Evolutionary conservation across 2,329 filamentous ascomycete genomes (phyloP), one percentile per base, ranked within the genome.

Genomic region (Pseudogymnoascus sp.): DNA sequence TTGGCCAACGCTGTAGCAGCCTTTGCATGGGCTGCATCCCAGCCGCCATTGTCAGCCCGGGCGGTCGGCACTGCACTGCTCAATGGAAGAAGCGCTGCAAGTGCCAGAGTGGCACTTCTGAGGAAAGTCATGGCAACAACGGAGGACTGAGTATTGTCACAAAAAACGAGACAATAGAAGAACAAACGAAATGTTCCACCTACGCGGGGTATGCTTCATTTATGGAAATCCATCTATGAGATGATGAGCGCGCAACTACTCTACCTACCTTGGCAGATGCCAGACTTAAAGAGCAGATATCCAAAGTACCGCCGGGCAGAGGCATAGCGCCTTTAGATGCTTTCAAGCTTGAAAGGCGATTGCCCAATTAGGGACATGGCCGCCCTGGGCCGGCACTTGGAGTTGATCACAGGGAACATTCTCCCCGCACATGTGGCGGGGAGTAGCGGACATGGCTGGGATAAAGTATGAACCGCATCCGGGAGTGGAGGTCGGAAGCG

Each of bases 21-120:
- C 72, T 90, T 90, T 52, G 77, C 74, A 72, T 92, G 91, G 62
- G 88, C 88, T 9, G 86, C 79, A 23, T 79, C 79, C 90, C 90
- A 95, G 55, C 76, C 68, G 9, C 21, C 49, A 55, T 33, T 28
- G 0, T 21, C 37, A 18, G 28, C 35, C 9, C 38, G 33, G 33
- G 59, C 31, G 5, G 59, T 60, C 5, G 49, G 49, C 5, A 55
- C 49, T 33, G 49, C 49, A 21, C 5, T 25, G 16, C 5, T 21
- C 16, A 55, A 55, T 33, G 49, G 49, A 55, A 55, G 49, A 55
- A 55, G 49, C n/a, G 49, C 49, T 4, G 49, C 49, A 55, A 55
- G 49, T 14, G 28, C 49, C 28, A 55, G 25, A 55, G 49, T 55
- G 49, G 49, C 49, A 35, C 25, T 55, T 21, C 14, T 35, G 49